Base-by-base conservation (phyloP, 179 eudicot genomes). In the Drosera spatulata region DNA sequence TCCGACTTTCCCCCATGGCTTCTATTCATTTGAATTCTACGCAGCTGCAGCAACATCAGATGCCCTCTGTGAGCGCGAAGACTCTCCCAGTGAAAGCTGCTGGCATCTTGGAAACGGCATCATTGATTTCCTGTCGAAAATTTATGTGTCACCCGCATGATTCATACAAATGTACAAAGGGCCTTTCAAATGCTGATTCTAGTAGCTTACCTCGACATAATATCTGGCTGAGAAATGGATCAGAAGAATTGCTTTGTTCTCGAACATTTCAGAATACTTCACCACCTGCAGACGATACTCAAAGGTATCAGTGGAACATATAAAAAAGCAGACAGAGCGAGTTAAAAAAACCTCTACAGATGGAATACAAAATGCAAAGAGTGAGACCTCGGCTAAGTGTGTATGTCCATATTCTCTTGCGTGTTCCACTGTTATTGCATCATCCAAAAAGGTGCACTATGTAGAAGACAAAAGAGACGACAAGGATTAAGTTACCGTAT, bases 221-320 rank as follows among this genome's bases (percentile, higher is more conserved):
- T 91, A 88, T 10, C 96, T 80, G 56, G 96, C 98, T 51, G 98
- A 91, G 75, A 88, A 91, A 77, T 91, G 98, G 73, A 86, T 88
- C 50, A 91, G 73, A 61, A 91, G 93, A 77, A 91, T 91, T 38
- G 96, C 96, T 78, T 82, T 88, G 74, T 91, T 91, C 79, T 86
- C 70, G 68, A 91, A 81, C 72, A 59, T 72, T 40, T 82, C 83
- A 41, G 85, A 85, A 63, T 80, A 58, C 55, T 59, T 67, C 41
- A 86, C 69, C 48, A 91, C 78, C 98, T 91, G 91, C 50, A n/a
- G 46, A 61, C 65, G 61, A 41, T 65, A 41, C 46, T 47, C 39
- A 58, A 51, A 15, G 8, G 33, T 8, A 41, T 59, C 7, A 58
- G 47, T 55, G 44, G 43, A 10, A 64, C 38, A 59, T 61, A 43